phyloP scores from a whole-genome alignment of 2,329 filamentous ascomycete genomes.

The Blastomyces silverae region DNA sequence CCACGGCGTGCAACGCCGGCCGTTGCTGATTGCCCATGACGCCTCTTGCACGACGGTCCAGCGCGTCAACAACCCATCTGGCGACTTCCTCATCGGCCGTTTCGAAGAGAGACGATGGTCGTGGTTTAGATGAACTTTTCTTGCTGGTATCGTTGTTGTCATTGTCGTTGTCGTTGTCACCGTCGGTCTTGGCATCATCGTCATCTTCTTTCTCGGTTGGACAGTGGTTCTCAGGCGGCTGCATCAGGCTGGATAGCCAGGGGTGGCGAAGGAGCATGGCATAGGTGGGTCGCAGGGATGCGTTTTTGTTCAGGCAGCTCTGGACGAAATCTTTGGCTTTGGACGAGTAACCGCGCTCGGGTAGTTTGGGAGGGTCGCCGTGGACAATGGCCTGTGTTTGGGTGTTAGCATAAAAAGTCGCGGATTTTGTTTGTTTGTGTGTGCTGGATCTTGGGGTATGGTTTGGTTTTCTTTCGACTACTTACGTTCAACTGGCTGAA shows the following conservation, averaged over 20 bases:
- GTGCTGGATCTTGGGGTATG: background rate
- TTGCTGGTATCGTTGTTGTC: conserved; percentile 27
- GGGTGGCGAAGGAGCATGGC: conserved; percentile 80
- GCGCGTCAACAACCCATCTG: conserved; percentile 68
- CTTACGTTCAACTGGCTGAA: conserved; percentile 95
- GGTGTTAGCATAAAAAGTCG: background rate
- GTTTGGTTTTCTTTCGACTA: conserved; percentile 25
- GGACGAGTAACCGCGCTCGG: conserved; percentile 68
- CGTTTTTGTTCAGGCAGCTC: conserved; percentile 85
- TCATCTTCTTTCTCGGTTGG: background rate
- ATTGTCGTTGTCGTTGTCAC: background rate
- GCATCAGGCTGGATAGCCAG: conserved; percentile 71
- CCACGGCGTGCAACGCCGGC: conserved; percentile 81
- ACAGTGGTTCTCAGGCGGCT: conserved; percentile 50
- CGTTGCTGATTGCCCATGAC: conserved; percentile 52
- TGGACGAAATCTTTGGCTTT: conserved; percentile 79
- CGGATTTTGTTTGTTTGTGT: conserved; percentile 5
- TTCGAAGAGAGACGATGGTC: conserved; percentile 32
- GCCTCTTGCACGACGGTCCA: conserved; percentile 60
- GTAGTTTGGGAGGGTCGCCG: conserved; percentile 86
- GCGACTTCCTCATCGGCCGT: conserved; percentile 76
- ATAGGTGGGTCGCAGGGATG: conserved; percentile 89
- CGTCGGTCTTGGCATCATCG: background rate
- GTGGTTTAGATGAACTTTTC: conserved; percentile 26
- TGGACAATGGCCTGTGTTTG: conserved; percentile 86